Percentiles rank a stretch among this genome's conserved stretches.
These are phyloP conservation scores for Diaporthe sp. DNA, from an alignment of 2,329 filamentous ascomycete species.

Conservation along the genomic window DNA sequence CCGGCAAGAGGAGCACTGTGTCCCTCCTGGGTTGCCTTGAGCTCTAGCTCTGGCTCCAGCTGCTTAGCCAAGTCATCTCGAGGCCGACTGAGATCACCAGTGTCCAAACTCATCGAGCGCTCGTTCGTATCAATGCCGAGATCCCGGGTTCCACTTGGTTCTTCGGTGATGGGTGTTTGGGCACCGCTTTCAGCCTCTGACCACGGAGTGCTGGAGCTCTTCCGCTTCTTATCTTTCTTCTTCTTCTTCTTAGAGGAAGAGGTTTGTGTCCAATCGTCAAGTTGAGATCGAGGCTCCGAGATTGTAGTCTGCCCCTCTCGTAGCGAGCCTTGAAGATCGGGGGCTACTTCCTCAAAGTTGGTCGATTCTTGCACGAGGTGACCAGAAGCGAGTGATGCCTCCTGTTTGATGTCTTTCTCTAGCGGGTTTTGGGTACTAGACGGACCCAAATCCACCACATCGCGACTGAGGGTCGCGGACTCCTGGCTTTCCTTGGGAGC, in stretches of 20 bases:
- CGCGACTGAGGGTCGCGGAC: too few relatives aligned
- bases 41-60: neutral
- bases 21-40: neutral
- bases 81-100: neutral
- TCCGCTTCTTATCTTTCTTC: constrained; percentile 52
- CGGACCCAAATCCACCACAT: neutral
- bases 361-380: neutral
- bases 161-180: constrained; percentile 33
- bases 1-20: neutral
- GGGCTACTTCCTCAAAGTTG: neutral
- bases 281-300: constrained; percentile 39
- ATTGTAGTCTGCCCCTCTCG: neutral
- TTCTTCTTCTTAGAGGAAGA: constrained; percentile 50
- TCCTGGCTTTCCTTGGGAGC: neutral
- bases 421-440: neutral
- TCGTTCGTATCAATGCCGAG: neutral
- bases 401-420: neutral
- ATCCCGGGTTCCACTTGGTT: constrained; percentile 21
- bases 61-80: neutral
- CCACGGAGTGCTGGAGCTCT: constrained; percentile 45
- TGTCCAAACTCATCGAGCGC: neutral
- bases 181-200: constrained; percentile 34
- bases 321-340: neutral
- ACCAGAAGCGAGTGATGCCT: neutral
- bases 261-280: constrained; percentile 44